Percentiles rank a stretch among this genome's conserved stretches.
Conservation (phyloP, 2,329 filamentous ascomycete species). For the Cryphonectria naterciae region DNA sequence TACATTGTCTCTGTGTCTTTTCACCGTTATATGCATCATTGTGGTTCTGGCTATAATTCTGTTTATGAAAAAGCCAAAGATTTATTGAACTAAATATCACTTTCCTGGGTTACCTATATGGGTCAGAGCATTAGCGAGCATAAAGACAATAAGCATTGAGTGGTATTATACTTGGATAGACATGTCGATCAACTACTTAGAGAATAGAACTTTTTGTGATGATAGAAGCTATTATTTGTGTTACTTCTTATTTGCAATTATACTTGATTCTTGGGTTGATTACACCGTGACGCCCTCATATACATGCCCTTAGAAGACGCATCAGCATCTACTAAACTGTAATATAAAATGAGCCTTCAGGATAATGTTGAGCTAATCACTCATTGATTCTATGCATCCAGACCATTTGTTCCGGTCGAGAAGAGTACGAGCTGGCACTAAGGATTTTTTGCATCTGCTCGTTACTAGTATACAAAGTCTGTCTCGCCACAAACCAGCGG, state of each 20-base stretch:
- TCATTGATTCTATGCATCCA: slow-evolving; percentile 52
- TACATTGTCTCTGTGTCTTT: background rate
- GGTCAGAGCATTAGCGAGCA: background rate
- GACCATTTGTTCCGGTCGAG: slow-evolving; percentile 49
- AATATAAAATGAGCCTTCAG: background rate
- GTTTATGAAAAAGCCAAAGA: background rate
- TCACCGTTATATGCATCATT: background rate
- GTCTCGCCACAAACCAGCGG: slow-evolving; percentile 43
- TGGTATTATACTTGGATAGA: background rate
- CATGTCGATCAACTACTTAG: too few relatives aligned
- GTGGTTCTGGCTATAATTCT: background rate
- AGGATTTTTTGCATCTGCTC: slow-evolving; percentile 53
- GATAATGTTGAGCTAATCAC: slow-evolving; percentile 28
- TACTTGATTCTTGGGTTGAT: background rate
- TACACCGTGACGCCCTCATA: background rate
- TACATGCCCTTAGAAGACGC: background rate
- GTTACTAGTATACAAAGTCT: slow-evolving; percentile 44
- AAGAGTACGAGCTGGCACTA: slow-evolving; percentile 48
- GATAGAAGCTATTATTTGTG: background rate
- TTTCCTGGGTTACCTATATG: background rate
- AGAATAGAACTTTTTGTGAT: background rate
- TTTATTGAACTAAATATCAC: background rate
- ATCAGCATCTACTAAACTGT: too few relatives aligned
- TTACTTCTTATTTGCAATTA: background rate
- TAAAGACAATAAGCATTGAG: background rate